Evolutionary conservation across 1,139 yeast genomes (phyloP), one percentile per base, ranked within the genome.

Genomic region (Yamadazyma kanchanaburiensis): DNA sequence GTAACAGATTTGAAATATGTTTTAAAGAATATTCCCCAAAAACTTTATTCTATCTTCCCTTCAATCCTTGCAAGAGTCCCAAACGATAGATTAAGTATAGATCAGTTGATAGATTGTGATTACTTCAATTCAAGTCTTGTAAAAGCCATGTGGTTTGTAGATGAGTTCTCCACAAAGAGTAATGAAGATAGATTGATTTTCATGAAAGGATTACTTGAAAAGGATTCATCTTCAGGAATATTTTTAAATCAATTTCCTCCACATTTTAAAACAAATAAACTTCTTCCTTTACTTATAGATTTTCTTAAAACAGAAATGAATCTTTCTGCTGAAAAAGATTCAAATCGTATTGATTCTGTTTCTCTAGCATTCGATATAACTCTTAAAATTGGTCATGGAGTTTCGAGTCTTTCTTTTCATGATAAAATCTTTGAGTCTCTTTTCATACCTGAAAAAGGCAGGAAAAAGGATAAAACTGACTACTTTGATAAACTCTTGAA

Each of bases 81-180:
- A 7, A 53, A 58, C 32, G 67, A 69, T 56, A 43, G 72, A 58
- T 35, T 70, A 34, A 48, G 74, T 39, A 53, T 77, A 48, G 70
- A 77, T 55, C 67, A 70, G 51, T 51, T 82, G 61, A 53, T 69
- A 8, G 69, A 64, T 24, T 74, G 77, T 13, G 76, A 70, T 24
- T 73, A 61, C 40, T 85, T 84, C 53, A 84, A 86, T 55, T 94
- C 89, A 38, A 85, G 91, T 32, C 61, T 89, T 31, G 79, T 91
- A 32, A 82, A 85, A 49, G 82, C 95, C 3, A 71, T 91, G 66
- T 77, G 83, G 55, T 82, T 84, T 47, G 57, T 91, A 28, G 97
- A 89, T 51, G 94, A 86, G 37, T 80, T 86, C 40, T 76, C 89
- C 6, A 86, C 95, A 1, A 82, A 85, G 43, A 59, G 80, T 2